phyloP scores from a whole-genome alignment of 345 rosid genomes.

The Raphanus sativus region DNA sequence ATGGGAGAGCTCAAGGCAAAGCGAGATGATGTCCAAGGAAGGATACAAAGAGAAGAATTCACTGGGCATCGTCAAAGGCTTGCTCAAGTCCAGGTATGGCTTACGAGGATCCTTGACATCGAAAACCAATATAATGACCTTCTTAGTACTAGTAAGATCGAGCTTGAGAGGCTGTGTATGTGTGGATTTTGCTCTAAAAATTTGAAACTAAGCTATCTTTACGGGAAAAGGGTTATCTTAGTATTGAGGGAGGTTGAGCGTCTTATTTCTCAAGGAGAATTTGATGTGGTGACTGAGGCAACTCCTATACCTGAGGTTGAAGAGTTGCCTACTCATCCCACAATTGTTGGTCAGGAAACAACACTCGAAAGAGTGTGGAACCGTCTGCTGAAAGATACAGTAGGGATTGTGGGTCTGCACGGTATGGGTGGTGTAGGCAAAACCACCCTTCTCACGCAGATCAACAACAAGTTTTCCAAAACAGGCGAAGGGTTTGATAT shows the following conservation, averaged over 20 bases:
- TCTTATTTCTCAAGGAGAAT: neutral
- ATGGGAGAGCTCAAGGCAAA: neutral
- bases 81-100: constrained; percentile 10
- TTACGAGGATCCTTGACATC: neutral
- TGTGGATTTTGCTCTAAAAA: constrained; percentile 1
- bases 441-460: neutral
- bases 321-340: neutral
- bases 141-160: neutral
- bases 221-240: neutral
- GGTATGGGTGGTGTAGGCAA: neutral
- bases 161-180: neutral
- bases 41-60: neutral
- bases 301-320: neutral
- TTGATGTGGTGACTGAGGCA: neutral
- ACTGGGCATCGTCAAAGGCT: neutral
- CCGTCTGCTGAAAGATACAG: neutral
- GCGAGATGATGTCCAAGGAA: neutral
- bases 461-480: neutral
- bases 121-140: neutral
- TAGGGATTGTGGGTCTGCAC: neutral
- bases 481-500: neutral
- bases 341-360: constrained; percentile 15
- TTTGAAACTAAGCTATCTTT: neutral
- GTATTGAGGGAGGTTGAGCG: neutral
- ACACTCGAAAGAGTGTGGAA: constrained; percentile 9